Percentiles rank a stretch among this genome's conserved stretches.
phyloP scores from a whole-genome alignment of 2,329 filamentous ascomycete species.

The Sclerotinia borealis region DNA sequence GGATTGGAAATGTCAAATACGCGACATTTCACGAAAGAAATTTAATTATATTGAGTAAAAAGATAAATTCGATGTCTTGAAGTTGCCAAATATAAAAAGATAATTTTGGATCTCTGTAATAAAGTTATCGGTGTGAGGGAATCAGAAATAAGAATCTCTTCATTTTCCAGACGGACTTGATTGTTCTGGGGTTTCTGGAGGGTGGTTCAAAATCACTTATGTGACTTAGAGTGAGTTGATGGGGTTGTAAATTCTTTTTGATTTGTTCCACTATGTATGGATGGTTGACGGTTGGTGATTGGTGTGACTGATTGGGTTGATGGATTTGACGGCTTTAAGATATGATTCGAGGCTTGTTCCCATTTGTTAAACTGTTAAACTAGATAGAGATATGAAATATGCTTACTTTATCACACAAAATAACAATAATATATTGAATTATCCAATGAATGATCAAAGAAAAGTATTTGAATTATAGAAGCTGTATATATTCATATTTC shows the following conservation, averaged over 20 bases:
- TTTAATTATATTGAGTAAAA: background rate
- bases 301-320: too few species aligned
- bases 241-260: background rate
- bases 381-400: too few species aligned
- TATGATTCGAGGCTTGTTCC: too few species aligned
- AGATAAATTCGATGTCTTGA: background rate
- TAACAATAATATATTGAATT: background rate
- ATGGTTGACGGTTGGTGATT: too few species aligned
- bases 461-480: background rate
- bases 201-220: constrained; percentile 8
- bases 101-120: background rate
- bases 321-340: too few species aligned
- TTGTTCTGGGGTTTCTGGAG: constrained; percentile 3
- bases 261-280: background rate
- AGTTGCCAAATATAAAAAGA: background rate
- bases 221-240: background rate
- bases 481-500: background rate
- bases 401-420: background rate
- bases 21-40: constrained; percentile 6
- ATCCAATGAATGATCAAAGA: background rate
- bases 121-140: background rate
- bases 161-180: constrained; percentile 1
- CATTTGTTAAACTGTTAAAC: too few species aligned
- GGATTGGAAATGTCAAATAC: constrained; percentile 9
- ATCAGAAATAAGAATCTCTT: background rate